phyloP scores from a whole-genome alignment of 495 filamentous ascomycete species.

The Darksidea phi region DNA sequence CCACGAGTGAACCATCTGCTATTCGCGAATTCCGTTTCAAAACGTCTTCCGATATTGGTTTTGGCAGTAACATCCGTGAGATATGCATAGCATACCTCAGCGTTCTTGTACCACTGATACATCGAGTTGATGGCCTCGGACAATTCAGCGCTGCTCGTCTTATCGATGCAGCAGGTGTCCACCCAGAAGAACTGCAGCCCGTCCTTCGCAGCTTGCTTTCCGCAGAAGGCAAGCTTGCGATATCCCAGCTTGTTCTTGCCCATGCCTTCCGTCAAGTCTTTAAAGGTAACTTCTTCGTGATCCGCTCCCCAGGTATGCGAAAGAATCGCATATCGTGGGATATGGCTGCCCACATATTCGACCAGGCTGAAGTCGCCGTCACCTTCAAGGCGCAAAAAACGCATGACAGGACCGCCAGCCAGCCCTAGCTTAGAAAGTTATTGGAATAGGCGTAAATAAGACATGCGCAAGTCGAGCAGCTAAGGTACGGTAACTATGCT shows the following conservation, averaged over 20 bases:
- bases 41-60: too few species aligned
- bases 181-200: too few species aligned
- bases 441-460: background rate
- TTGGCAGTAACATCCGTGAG: too few species aligned
- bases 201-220: too few species aligned
- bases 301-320: conserved; percentile 27
- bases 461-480: background rate
- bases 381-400: conserved; percentile 15
- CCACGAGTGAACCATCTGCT: too few species aligned
- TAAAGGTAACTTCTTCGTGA: conserved; percentile 23
- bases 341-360: conserved; percentile 7
- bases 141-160: too few species aligned
- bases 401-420: conserved; percentile 4
- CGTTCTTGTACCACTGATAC: too few species aligned
- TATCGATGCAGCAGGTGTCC: too few species aligned
- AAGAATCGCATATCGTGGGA: conserved; percentile 19
- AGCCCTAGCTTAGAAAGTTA: background rate
- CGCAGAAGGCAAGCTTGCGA: conserved; percentile 8
- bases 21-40: too few species aligned
- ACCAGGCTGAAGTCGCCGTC: conserved; percentile 13
- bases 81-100: too few species aligned
- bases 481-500: too few species aligned
- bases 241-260: conserved; percentile 18
- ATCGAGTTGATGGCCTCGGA: too few species aligned
- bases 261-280: conserved; percentile 12